Conservation (phyloP, 192 early-diverging fungal species). For the Backusella sp. region DNA sequence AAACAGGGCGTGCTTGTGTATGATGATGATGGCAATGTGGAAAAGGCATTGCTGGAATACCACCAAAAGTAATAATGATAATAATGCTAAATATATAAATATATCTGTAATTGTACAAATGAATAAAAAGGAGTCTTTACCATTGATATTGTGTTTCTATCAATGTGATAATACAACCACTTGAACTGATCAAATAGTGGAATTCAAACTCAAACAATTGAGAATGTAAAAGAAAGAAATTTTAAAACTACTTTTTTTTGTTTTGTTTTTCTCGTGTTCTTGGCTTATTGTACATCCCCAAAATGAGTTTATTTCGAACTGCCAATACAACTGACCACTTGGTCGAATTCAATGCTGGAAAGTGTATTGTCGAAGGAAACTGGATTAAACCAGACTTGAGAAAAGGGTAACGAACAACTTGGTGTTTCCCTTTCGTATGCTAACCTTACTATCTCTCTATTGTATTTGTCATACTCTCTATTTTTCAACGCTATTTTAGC, state of each 20-base stretch:
- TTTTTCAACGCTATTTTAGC: conserved; percentile 25
- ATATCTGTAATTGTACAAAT: not conserved
- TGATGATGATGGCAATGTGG: conserved; percentile 79
- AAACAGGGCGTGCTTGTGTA: conserved; percentile 78
- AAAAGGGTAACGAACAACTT: conserved; percentile 8
- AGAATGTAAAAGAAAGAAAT: no score
- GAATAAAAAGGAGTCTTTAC: no score
- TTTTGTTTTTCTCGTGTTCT: not conserved
- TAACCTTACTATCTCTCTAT: not conserved
- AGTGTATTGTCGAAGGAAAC: conserved; percentile 61
- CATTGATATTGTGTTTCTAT: no score
- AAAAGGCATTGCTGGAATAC: conserved; percentile 46
- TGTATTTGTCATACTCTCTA: not conserved
- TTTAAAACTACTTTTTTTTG: not conserved
- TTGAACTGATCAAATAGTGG: no score
- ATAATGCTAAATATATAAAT: not conserved
- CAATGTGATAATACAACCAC: no score
- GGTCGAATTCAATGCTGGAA: conserved; percentile 73
- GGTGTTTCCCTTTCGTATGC: not conserved
- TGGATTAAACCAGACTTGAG: conserved; percentile 68
- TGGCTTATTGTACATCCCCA: not conserved
- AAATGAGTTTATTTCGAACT: conserved; percentile 39
- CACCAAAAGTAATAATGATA: not conserved
- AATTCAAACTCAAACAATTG: no score
- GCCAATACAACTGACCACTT: conserved; percentile 23